These are phyloP conservation scores for Exophiala aquamarina DNA, from an alignment of 2,329 filamentous ascomycete species.

Conservation along the genomic window DNA sequence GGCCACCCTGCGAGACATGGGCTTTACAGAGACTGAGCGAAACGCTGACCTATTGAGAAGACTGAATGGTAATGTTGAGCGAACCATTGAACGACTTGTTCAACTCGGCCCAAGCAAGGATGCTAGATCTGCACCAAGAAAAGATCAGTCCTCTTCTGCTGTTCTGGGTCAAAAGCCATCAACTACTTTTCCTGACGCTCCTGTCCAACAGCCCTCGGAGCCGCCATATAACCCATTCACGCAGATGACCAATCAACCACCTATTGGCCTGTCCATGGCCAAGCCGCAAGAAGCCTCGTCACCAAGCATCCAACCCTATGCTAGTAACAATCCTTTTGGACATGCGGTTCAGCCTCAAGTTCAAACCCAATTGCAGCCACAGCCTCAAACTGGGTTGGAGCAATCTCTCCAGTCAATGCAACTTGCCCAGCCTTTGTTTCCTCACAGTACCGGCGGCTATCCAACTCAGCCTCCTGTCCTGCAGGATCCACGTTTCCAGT, in stretches of 20 bases:
- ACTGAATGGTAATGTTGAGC: slow-evolving; percentile 80
- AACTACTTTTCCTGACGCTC: neutral
- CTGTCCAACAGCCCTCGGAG: slow-evolving; percentile 13
- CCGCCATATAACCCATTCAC: slow-evolving; percentile 22
- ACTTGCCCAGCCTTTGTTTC: slow-evolving; percentile 69
- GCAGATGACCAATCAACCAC: slow-evolving; percentile 14
- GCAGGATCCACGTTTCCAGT: slow-evolving; percentile 41
- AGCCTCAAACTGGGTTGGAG: slow-evolving; percentile 52
- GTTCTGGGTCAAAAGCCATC: neutral
- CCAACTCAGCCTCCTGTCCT: slow-evolving; percentile 41
- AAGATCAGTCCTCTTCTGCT: neutral
- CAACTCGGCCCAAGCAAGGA: slow-evolving; percentile 68
- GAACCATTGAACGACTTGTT: slow-evolving; percentile 79
- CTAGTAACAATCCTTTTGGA: slow-evolving; percentile 31
- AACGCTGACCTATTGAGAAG: slow-evolving; percentile 81
- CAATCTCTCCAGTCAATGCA: slow-evolving; percentile 76
- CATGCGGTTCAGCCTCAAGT: slow-evolving; percentile 32
- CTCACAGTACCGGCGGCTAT: slow-evolving; percentile 70
- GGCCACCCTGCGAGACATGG: slow-evolving; percentile 79
- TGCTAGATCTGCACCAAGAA: slow-evolving; percentile 2
- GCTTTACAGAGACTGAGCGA: slow-evolving; percentile 78
- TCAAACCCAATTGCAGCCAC: slow-evolving; percentile 26
- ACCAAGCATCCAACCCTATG: slow-evolving; percentile 13
- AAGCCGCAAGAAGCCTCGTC: slow-evolving; percentile 18
- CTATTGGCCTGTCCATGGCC: slow-evolving; percentile 30